Evolutionary conservation across 768 basidiomycete species (phyloP), one percentile per base, ranked within the genome.

Genomic region (Nidula microcarpa): DNA sequence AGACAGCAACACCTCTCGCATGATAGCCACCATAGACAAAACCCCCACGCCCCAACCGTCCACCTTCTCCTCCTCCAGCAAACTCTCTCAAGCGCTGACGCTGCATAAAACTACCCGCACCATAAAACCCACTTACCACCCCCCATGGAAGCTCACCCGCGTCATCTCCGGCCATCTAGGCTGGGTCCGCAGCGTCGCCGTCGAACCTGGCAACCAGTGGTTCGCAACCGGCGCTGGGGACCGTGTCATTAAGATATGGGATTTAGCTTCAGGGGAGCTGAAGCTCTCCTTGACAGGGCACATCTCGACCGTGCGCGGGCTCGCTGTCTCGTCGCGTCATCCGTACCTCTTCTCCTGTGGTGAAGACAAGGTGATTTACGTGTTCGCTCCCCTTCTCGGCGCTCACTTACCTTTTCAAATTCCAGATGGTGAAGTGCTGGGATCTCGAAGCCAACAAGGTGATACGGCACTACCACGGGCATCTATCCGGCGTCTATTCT

Each of bases 361-460:
- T 50, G 97, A 99, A 69, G 97, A 99, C 70, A 98, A 99, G 84
- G 94, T 91, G 47, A 49, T 67, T 55, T 41, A 16, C 16, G 4
- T 17, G 3, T 52, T 4, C 16, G 53, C 55, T 50, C 23, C 48
- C 49, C 33, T 36, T 30, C 16, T 6, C 34, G n/a, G 39, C 45
- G 51, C 52, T 13, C 53, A 23, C 37, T 11, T 11, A 14, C 44
- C 10, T 18, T 46, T 10, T 14, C 18, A 46, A 10, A 32, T 17
- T 49, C 30, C 65, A 97, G 94, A 98, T 98, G 97, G 97, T 99
- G 35, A 98, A 98, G 74, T 98, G 97, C 62, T 98, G 97, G 97
- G 97, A 99, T 63, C 73, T 99, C 48, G 97, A 99, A 68, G 89
- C 91, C 30, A 99, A 99, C 78, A 99, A 98, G 70, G 96, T 98